Conservation (phyloP, 768 basidiomycete species). For the Mycena capillaripes region DNA sequence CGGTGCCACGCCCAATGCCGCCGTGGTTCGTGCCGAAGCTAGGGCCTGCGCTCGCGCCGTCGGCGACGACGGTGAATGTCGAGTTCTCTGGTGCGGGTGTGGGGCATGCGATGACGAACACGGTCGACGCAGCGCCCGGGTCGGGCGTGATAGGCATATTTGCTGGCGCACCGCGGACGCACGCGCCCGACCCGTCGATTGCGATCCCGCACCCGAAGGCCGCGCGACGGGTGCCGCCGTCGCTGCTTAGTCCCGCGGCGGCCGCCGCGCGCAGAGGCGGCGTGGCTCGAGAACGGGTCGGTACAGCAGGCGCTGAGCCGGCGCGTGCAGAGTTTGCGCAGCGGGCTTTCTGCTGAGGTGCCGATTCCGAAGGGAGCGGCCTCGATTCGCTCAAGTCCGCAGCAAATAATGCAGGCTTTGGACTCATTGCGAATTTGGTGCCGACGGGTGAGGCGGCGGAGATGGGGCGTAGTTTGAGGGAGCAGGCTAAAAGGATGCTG, state of each 20-base stretch:
- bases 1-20: slow-evolving; percentile 45
- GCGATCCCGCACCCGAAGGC: slow-evolving; percentile 62
- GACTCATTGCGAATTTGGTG: slow-evolving; percentile 31
- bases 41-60: slow-evolving; percentile 87
- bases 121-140: slow-evolving; percentile 43
- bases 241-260: not conserved
- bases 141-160: slow-evolving; percentile 89
- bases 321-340: slow-evolving; percentile 65
- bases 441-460: slow-evolving; percentile 28
- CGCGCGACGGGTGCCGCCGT: slow-evolving; percentile 41
- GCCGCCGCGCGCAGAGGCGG: slow-evolving; percentile 37
- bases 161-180: slow-evolving; percentile 81
- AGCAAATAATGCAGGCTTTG: no score
- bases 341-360: slow-evolving; percentile 28
- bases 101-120: slow-evolving; percentile 66
- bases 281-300: slow-evolving; percentile 58
- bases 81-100: slow-evolving; percentile 86
- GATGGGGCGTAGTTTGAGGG: slow-evolving; percentile 25
- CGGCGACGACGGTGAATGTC: slow-evolving; percentile 94
- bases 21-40: slow-evolving; percentile 81
- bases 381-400: no score
- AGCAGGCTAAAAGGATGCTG: slow-evolving; percentile 10
- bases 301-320: slow-evolving; percentile 68
- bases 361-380: no score
- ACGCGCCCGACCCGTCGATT: slow-evolving; percentile 78